These are phyloP conservation scores for Rugosomyces carneus DNA, from an alignment of 1,284 basidiomycete genomes.

Conservation along the genomic window DNA sequence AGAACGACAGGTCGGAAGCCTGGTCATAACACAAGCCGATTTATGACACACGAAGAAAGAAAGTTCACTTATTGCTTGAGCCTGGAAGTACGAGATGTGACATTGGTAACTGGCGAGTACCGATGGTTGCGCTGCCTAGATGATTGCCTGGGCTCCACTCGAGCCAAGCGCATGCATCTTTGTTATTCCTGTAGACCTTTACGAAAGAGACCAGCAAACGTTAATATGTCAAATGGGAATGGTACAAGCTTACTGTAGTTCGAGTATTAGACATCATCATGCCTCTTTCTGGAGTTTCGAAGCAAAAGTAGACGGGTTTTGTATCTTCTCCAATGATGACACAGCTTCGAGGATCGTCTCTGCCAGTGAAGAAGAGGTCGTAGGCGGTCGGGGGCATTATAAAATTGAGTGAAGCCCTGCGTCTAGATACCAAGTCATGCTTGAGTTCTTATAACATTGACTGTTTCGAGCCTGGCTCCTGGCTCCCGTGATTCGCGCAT, in stretches of 20 bases:
- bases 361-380: conserved; percentile 64
- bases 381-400: conserved; percentile 33
- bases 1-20: conserved; percentile 15
- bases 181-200: conserved; percentile 46
- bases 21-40: conserved; percentile 9
- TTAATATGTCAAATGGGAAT: conserved; percentile 1
- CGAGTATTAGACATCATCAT: conserved; percentile 33
- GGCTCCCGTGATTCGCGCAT: conserved; percentile 46
- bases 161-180: conserved; percentile 49
- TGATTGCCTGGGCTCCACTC: conserved; percentile 56
- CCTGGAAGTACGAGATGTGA: conserved; percentile 52
- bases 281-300: conserved; percentile 49
- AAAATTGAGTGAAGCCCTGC: conserved; percentile 25
- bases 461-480: conserved; percentile 36
- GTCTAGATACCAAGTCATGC: conserved; percentile 24
- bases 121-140: conserved; percentile 53
- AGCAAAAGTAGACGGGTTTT: conserved; percentile 55
- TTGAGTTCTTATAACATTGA: conserved; percentile 35
- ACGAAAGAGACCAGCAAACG: conserved; percentile 2
- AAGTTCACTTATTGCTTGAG: conserved; percentile 40
- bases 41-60: conserved; percentile 13
- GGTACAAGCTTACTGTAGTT: conserved; percentile 40
- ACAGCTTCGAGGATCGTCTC: conserved; percentile 59
- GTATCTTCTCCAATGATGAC: conserved; percentile 62
- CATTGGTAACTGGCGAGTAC: conserved; percentile 52